A percentile compares a stretch with the other conserved stretches of the same genome.
These are phyloP conservation scores for Atkinsonella hypoxylon DNA, from an alignment of 2,329 filamentous ascomycete genomes.

Conservation along the genomic window DNA sequence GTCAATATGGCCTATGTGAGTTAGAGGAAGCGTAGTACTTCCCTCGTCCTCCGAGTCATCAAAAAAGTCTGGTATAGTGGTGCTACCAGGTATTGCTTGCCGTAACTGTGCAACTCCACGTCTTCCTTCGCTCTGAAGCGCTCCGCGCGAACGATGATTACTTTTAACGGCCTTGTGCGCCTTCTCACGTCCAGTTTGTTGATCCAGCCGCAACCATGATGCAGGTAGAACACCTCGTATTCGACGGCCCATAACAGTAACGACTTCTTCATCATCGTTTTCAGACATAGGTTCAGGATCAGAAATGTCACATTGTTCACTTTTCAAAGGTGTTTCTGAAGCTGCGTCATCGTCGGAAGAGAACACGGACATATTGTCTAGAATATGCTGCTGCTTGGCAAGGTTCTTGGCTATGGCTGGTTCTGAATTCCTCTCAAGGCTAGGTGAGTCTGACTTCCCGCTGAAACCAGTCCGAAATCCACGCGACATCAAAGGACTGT, in stretches of 20 bases:
- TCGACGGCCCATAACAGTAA: slow-evolving; percentile 28
- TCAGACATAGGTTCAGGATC: slow-evolving; percentile 21
- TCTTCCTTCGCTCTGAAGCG: slow-evolving; percentile 28
- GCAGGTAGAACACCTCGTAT: slow-evolving; percentile 53
- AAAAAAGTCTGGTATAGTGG: slow-evolving; percentile 26
- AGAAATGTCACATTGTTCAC: not conserved
- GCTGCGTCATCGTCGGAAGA: not conserved
- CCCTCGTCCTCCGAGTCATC: slow-evolving; percentile 25
- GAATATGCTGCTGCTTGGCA: not conserved
- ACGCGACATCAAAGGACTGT: not conserved
- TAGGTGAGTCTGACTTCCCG: not conserved
- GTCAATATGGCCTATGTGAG: not conserved
- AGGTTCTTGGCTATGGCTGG: not conserved
- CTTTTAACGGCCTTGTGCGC: slow-evolving; percentile 16
- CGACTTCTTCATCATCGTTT: slow-evolving; percentile 30
- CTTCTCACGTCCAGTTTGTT: slow-evolving; percentile 25
- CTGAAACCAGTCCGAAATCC: not conserved
- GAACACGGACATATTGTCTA: not conserved
- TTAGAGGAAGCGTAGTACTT: not conserved
- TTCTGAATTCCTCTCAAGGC: not conserved
- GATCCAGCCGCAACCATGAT: slow-evolving; percentile 53
- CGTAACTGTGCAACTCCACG: slow-evolving; percentile 39
- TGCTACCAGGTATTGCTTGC: slow-evolving; percentile 17
- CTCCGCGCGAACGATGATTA: slow-evolving; percentile 17
- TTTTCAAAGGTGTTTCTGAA: not conserved